Evolutionary conservation across 345 rosid species (phyloP), one percentile per base, ranked within the genome.

Genomic region (Arabidopsis suecica): DNA sequence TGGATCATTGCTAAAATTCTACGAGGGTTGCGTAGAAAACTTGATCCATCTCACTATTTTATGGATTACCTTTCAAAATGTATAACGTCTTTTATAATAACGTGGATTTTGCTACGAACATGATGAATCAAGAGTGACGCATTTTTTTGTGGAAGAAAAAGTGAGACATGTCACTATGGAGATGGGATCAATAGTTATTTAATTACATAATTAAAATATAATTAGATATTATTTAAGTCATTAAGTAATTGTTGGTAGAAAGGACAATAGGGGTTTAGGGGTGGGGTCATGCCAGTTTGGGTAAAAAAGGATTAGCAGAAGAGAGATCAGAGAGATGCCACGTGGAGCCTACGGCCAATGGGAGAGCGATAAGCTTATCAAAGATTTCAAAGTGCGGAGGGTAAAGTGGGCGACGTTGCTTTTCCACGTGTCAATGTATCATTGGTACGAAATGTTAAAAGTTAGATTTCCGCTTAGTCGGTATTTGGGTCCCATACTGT

Each of bases 281-380:
- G 76, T 40, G 48, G 73, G 81, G 3, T 62, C 63, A 50, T 71
- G 37, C 76, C 71, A 64, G 76, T 70, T 77, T 57, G 37, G 72
- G 80, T 34, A 63, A 59, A 36, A 53, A 38, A 13, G 60, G 33
- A 16, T 37, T 3, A 51, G 33, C 14, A 18, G 47, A 61, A 58
- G 36, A 65, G 65, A 54, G 74, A 61, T 61, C 30, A 9, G 0
- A 4, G 11, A 33, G 1, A 2, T 0, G 81, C 63, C 81, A 72
- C 70, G 78, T 78, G 74, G 58, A 34, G 0, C 0, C 0, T 5
- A 8, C 0, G 20, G 70, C 81, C 81, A 78, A 78, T 78, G 68
- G 53, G 65, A 72, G 69, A 72, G 65, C 33, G 81, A 78, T 78
- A 78, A 72, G 78, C 81, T 78, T 78, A 72, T 78, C 78, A 72